Evolutionary conservation across 1,284 basidiomycete genomes (phyloP), one percentile per base, ranked within the genome.

Genomic region (Cryptococcus neoformans): DNA sequence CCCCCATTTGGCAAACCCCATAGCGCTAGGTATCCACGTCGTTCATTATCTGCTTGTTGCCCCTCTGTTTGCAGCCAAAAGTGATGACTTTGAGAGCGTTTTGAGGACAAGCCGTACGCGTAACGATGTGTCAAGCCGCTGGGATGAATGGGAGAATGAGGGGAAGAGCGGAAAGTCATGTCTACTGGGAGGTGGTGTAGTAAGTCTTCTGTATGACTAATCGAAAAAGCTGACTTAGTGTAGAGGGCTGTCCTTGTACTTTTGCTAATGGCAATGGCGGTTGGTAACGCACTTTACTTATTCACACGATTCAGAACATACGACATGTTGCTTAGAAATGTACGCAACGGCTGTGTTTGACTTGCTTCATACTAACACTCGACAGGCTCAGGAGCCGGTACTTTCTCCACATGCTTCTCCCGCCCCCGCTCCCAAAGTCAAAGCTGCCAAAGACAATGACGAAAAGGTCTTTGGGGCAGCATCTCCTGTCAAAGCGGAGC

Each of bases 251-350:
- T 66, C 48, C 38, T 69, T 38, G 59, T 65, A 2, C 28, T 63
- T 10, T 10, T 68, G 1, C 53, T 73, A 6, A 42, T 74, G 4
- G 49, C 58, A 0, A 51, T 76, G 12, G 58, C 74, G 0, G 42
- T 56, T 8, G 69, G 67, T 2, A 76, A 76, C 47, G 64, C 74
- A 0, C 55, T 60, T 4, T 76, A 71, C 58, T 66, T 76, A 6
- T 76, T 76, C 59, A 72, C 74, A 0, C 56, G 68, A 2, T 71
- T 68, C 58, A 59, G 73, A 44, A 70, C 59, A 0, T 76, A 76
- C 55, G 73, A 74, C 56, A 71, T 76, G 68, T 68, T 70, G 52
- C 60, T 73, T 21, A 66, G 74, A n/a, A 65, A 67, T 10, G 73
- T 75, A 40, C 54, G 70, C 56, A 21, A 47, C 28, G 28, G 28